Conservation (phyloP, 345 rosid species). For the Nasturtium officinale region DNA sequence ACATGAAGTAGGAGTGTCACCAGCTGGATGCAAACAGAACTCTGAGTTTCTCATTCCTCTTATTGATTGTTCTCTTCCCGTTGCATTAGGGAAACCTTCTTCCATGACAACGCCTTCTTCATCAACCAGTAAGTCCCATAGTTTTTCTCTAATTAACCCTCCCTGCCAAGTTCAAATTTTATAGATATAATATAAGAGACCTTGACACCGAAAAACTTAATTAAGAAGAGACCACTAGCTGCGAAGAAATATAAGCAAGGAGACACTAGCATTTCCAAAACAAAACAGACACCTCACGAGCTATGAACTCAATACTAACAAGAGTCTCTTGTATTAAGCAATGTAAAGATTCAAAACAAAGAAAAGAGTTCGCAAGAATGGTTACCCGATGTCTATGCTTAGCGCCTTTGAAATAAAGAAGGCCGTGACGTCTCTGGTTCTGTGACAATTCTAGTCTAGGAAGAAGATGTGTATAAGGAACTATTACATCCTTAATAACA, state of each 20-base stretch:
- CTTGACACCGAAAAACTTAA: not conserved
- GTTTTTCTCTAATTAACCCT: conserved; percentile 74
- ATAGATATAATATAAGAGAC: not conserved
- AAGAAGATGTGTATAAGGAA: conserved; percentile 87
- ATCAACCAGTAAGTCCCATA: conserved; percentile 81
- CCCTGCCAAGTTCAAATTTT: conserved; percentile 53
- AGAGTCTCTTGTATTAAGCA: not conserved
- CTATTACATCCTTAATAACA: conserved; percentile 88
- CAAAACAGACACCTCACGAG: too few relatives aligned
- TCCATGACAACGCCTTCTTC: conserved; percentile 67
- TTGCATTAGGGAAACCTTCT: conserved; percentile 98
- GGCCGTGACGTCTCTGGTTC: conserved; percentile 66
- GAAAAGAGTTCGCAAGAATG: not conserved
- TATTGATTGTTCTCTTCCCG: conserved; percentile 87
- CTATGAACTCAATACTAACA: not conserved
- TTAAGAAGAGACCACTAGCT: not conserved
- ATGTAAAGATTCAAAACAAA: not conserved
- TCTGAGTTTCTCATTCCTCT: conserved; percentile 89
- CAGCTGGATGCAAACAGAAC: conserved; percentile 96
- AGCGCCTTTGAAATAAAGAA: conserved; percentile 95
- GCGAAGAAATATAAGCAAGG: not conserved
- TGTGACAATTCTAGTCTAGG: conserved; percentile 62
- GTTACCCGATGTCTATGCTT: conserved; percentile 88
- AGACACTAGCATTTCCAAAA: not conserved
- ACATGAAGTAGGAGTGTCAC: conserved; percentile 97